Evolutionary conservation across 768 basidiomycete genomes (phyloP).

Genomic region (Tylopilus rubrobrunneus): DNA sequence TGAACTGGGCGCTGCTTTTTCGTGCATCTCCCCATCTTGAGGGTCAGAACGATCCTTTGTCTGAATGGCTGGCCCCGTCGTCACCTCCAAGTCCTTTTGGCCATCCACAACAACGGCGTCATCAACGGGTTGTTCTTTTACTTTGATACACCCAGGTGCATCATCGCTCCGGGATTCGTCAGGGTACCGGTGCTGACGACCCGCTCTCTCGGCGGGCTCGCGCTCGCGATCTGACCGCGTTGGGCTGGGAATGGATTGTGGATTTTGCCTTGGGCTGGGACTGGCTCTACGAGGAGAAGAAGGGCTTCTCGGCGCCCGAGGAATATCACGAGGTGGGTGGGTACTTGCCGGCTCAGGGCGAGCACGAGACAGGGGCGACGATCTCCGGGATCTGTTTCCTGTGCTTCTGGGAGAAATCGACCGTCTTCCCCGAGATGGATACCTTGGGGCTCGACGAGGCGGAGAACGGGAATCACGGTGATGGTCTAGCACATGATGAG

Average conservation of each 20-base stretch:
- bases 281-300: slow-evolving; percentile 12
- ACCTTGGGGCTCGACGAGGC: slow-evolving; percentile 15
- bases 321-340: slow-evolving; percentile 7
- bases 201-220: slow-evolving; percentile 1
- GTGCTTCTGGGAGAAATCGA: slow-evolving; percentile 20
- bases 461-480: slow-evolving; percentile 5
- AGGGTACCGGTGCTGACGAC: neutral
- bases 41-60: slow-evolving; percentile 13
- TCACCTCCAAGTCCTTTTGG: slow-evolving; percentile 7
- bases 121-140: slow-evolving; percentile 3
- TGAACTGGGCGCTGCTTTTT: slow-evolving; percentile 20
- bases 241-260: slow-evolving; percentile 11
- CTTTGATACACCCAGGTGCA: neutral
- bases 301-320: slow-evolving; percentile 12
- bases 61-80: slow-evolving; percentile 6
- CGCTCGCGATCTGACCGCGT: slow-evolving; percentile 2
- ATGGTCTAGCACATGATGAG: slow-evolving; percentile 13
- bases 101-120: neutral
- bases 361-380: slow-evolving; percentile 15
- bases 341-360: slow-evolving; percentile 12
- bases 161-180: slow-evolving; percentile 1
- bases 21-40: slow-evolving; percentile 17
- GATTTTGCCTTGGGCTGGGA: slow-evolving; percentile 9
- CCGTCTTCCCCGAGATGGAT: slow-evolving; percentile 19
- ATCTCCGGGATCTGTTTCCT: slow-evolving; percentile 22